Evolutionary conservation across 164 flowering plant genomes (phyloP), one percentile per base, ranked within the genome.

Genomic region (Vitis amurensis): DNA sequence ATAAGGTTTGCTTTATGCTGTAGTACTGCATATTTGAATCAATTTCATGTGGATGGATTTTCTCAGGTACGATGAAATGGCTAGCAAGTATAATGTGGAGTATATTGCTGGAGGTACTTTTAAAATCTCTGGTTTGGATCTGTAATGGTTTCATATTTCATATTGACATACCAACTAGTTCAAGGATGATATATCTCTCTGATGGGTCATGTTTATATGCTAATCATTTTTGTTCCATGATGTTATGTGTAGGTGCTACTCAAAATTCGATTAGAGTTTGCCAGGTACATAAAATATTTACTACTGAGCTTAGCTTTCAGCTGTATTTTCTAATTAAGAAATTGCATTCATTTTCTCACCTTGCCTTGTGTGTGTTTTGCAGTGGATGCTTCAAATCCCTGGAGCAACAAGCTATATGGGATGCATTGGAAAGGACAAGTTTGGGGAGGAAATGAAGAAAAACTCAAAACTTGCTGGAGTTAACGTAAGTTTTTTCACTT

Each of bases 381-480:
- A 96, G 99, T 96, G 99, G 98, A 85, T 96, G 95, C 91, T 96
- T 72, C 99, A 93, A 87, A 80, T 69, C 71, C 98, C 99, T 70
- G 93, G 97, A 59, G 91, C 99, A 70, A 89, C 99, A 11, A 84
- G 97, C 74, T 96, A 82, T 70, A 95, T 95, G 64, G 98, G 99
- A 48, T 88, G 86, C 85, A 89, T 96, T 79, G 98, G 99, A 67
- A 96, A 93, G 82, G 99, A 96, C 80, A 96, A 91, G 72, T 96
- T 78, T 78, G 99, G 98, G n/a, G 95, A 88, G 77, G 97, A 90
- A 81, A 93, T 93, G 99, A 89, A 88, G 85, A 92, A 89, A 69
- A 73, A 82, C 73, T 77, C 93, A 16, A 83, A 73, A 56, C 73
- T 55, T 67, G 93, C 93, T 76, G 99, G 98, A 75, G 95, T 96